phyloP scores from a whole-genome alignment of 495 filamentous ascomycete genomes.

The Xylaria sp. region DNA sequence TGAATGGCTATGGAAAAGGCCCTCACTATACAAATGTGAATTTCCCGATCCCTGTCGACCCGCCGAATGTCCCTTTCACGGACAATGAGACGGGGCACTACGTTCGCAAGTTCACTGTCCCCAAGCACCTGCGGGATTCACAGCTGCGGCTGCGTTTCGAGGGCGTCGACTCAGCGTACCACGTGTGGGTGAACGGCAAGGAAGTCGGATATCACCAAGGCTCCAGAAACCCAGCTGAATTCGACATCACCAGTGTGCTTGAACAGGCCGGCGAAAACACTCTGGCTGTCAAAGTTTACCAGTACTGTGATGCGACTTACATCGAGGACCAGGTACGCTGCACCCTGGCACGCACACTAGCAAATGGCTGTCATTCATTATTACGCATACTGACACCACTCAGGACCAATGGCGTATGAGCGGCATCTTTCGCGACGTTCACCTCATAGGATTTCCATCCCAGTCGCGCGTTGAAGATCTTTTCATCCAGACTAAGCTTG shows the following conservation, averaged over 20 bases:
- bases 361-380: neutral
- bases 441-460: conserved; percentile 61
- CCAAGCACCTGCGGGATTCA: conserved; percentile 41
- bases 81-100: conserved; percentile 71
- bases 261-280: conserved; percentile 53
- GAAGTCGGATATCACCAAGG: conserved; percentile 70
- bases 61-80: conserved; percentile 61
- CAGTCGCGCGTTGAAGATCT: conserved; percentile 64
- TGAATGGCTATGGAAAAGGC: conserved; percentile 64
- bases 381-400: neutral
- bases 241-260: conserved; percentile 61
- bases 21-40: conserved; percentile 68
- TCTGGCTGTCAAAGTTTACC: conserved; percentile 65
- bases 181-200: conserved; percentile 66
- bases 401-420: conserved; percentile 52
- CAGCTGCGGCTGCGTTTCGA: conserved; percentile 69
- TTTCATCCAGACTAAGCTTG: conserved; percentile 60
- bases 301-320: conserved; percentile 68
- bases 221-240: conserved; percentile 67
- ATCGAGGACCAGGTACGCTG: conserved; percentile 65
- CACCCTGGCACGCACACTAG: neutral
- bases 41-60: conserved; percentile 66
- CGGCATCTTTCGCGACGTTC: conserved; percentile 66
- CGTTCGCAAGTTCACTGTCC: conserved; percentile 59
- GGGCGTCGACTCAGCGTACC: conserved; percentile 71